Evolutionary conservation across 352 stramenopile genomes (phyloP), one percentile per base, ranked within the genome.

Genomic region (Pythium sp.): DNA sequence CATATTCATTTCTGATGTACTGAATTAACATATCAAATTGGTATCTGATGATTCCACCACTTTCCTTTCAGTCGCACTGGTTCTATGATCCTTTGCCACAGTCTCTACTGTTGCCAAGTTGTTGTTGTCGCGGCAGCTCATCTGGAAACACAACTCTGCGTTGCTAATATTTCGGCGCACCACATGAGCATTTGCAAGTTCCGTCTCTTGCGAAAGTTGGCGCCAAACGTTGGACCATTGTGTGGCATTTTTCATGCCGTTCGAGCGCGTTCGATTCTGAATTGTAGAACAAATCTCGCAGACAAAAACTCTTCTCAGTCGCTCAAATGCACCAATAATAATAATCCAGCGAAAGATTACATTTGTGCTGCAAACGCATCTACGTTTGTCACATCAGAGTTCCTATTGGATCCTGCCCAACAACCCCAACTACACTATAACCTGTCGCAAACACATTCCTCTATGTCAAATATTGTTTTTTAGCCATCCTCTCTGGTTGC

Each of bases 41-140:
- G 1, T 32, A 32, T 32, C 28, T 32, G 28, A n/a, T n/a, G 28
- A n/a, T 49, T 15, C 41, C 41, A 49, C 15, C 4, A 15, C 41
- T n/a, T n/a, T 49, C 5, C 15, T 49, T n/a, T 6, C 5, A 49
- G 9, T 41, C 36, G 6, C 36, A 41, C 36, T 41, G 9, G 5
- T 41, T 41, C 36, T 41, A 9, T 15, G 36, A 41, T 41, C 8
- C 9, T 15, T 14, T 9, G 2, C 9, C 36, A 15, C 41, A 49
- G 41, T 49, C 41, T 49, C 41, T 49, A 49, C 41, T 49, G 41
- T 49, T 49, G 41, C 41, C 41, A 49, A 49, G 41, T 49, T n/a
- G 41, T 49, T 49, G 41, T 15, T 41, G 8, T 2, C 2, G 36
- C 9, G 5, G 32, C 38, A 20, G 15, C 38, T 15, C 38, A 49